Base-by-base conservation (phyloP, 2,329 filamentous ascomycete genomes). In the Macrophomina tecta region DNA sequence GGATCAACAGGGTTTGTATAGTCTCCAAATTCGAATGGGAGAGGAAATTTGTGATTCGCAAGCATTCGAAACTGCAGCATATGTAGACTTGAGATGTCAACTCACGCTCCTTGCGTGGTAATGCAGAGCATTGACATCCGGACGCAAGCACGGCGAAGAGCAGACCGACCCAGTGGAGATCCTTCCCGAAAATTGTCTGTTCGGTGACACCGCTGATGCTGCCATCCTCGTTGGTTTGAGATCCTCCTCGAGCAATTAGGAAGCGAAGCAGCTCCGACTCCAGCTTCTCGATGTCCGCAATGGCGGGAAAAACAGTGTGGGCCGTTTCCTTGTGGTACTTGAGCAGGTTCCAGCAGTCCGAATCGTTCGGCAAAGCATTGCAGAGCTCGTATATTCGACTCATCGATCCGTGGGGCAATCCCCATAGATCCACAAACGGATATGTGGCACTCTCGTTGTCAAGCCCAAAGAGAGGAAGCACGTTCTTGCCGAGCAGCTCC, bases 381-480 rank as follows among this genome's bases (percentile, higher is more conserved):
- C 85, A 86, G 2, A 89, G 81, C 63, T 87, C 86, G 67, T 81
- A 83, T 5, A 87, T 82, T 71, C 87, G 84, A 68, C 85, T 82
- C 5, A 85, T 80, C 1, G 85, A 87, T 60, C 84, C 86, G 66
- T 88, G 86, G 1, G 85, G 86, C 5, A 87, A 69, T 1, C 82
- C 87, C 86, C 87, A 89, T 2, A 89, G 77, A 72, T 89, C 87
- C 34, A 89, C 86, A 71, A 89, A 89, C 6, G 87, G 87, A 72
- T 89, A 89, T 8, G 87, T 89, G 4, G 86, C 86, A 45, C 84
- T 86, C 71, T 89, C 87, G 70, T 89, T 89, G 72, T 89, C 87
- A 40, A 89, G 79, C 2, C 87, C 87, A 66, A 89, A 82, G 65
- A 89, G 85, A 0, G 87, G 87, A 28, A 89, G 76, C 69, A 89